A percentile compares a stretch with the other conserved stretches of the same genome.
Evolutionary conservation across 139 green algal genomes (phyloP).

Genomic region (Raphidocelis subcapitata): DNA sequence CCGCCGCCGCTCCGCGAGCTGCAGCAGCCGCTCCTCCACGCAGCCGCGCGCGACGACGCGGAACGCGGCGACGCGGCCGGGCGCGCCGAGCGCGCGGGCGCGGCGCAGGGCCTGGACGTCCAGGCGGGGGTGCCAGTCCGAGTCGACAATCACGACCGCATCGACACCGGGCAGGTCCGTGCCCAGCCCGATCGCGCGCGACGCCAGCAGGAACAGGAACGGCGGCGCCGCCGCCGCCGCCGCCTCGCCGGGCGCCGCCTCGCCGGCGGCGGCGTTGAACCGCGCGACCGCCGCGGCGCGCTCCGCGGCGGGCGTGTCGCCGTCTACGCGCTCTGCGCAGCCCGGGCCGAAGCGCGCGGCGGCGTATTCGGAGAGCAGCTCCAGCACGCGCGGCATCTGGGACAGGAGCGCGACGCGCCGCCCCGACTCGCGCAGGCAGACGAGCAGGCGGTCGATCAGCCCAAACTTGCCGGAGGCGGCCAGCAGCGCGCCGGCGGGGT

Average conservation of each 20-base stretch:
- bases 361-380: conserved; percentile 51
- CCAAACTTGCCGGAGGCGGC: conserved; percentile 61
- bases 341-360: conserved; percentile 32
- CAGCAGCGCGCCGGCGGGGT: conserved; percentile 19
- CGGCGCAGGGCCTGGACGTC: conserved; percentile 69
- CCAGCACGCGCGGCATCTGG: conserved; percentile 51
- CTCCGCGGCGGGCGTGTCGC: conserved; percentile 35
- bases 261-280: conserved; percentile 41
- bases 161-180: conserved; percentile 61
- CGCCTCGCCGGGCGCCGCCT: conserved; percentile 2
- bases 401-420: conserved; percentile 59
- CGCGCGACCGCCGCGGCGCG: conserved; percentile 47
- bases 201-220: conserved; percentile 63
- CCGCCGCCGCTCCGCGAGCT: conserved; percentile 41
- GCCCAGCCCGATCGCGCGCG: conserved; percentile 63
- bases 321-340: conserved; percentile 48
- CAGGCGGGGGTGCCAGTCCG: conserved; percentile 68
- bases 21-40: conserved; percentile 60
- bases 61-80: conserved; percentile 29
- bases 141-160: conserved; percentile 67
- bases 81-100: conserved; percentile 26
- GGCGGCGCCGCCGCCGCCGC: conserved; percentile 5
- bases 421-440: conserved; percentile 26
- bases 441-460: conserved; percentile 64
- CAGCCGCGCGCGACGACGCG: conserved; percentile 47